phyloP scores from a whole-genome alignment of 768 basidiomycete genomes.

The Sarcodon sp. region DNA sequence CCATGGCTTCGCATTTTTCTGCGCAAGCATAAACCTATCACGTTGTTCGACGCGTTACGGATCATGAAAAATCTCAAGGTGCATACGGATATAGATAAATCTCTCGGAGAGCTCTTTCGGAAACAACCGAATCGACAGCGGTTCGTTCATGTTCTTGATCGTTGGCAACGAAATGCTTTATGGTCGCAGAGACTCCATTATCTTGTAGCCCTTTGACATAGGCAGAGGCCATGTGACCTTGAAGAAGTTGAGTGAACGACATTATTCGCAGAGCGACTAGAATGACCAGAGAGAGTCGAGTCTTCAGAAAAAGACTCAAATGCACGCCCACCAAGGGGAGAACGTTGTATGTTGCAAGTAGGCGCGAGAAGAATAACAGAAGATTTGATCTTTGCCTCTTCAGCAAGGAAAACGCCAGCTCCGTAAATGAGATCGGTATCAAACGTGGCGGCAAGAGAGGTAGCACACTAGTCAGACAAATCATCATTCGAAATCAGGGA shows the following conservation, averaged over 20 bases:
- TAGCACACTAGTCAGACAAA: conserved; percentile 35
- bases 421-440: conserved; percentile 41
- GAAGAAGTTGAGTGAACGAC: conserved; percentile 1
- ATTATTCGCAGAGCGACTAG: background rate
- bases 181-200: conserved; percentile 52
- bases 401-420: conserved; percentile 46
- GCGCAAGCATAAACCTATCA: conserved; percentile 55
- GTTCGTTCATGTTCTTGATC: conserved; percentile 66
- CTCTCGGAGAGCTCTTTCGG: conserved; percentile 54
- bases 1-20: conserved; percentile 45
- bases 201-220: conserved; percentile 61
- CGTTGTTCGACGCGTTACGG: background rate
- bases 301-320: conserved; percentile 72
- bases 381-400: conserved; percentile 55
- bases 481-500: background rate
- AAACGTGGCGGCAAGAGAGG: conserved; percentile 60
- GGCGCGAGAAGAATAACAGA: conserved; percentile 55
- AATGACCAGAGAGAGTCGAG: conserved; percentile 46
- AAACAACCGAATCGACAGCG: conserved; percentile 49
- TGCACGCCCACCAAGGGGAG: conserved; percentile 42
- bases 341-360: conserved; percentile 66
- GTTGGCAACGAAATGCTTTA: conserved; percentile 66
- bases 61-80: background rate
- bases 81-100: conserved; percentile 60
- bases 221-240: conserved; percentile 47